Conservation (phyloP, 2,329 filamentous ascomycete genomes). For the Curvularia lunata region DNA sequence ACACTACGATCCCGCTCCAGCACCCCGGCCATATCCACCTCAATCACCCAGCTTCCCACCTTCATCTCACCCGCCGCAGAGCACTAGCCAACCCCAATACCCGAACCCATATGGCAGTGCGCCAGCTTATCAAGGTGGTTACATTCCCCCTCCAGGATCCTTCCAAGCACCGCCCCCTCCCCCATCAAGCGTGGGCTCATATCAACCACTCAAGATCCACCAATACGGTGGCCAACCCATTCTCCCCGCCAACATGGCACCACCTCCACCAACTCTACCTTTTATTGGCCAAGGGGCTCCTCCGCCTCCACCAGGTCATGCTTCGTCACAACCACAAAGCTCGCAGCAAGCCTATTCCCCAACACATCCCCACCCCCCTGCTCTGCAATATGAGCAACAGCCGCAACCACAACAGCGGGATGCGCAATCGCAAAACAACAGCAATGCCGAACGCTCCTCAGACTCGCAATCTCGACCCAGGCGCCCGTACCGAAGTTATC, state of each 20-base stretch:
- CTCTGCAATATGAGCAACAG: slow-evolving; percentile 31
- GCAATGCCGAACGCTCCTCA: slow-evolving; percentile 7
- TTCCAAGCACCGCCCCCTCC: slow-evolving; percentile 45
- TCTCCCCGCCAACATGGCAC: slow-evolving; percentile 48
- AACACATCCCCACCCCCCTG: slow-evolving; percentile 26
- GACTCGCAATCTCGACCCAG: slow-evolving; percentile 37
- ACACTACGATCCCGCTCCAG: slow-evolving; percentile 44
- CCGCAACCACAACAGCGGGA: slow-evolving; percentile 24
- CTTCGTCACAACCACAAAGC: slow-evolving; percentile 15
- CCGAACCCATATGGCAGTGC: slow-evolving; percentile 27
- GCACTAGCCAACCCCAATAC: slow-evolving; percentile 57
- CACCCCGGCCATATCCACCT: slow-evolving; percentile 31
- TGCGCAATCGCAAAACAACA: slow-evolving; percentile 20
- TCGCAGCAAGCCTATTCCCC: slow-evolving; percentile 30
- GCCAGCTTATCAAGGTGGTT: slow-evolving; percentile 37
- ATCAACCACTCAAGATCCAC: slow-evolving; percentile 46
- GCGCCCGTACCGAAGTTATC: slow-evolving; percentile 41
- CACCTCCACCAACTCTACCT: slow-evolving; percentile 24
- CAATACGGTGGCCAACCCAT: slow-evolving; percentile 52
- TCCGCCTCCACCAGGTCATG: neutral
- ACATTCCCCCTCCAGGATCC: slow-evolving; percentile 41
- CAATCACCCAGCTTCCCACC: slow-evolving; percentile 32
- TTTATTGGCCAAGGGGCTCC: neutral
- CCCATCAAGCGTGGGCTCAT: slow-evolving; percentile 28
- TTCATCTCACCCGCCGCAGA: slow-evolving; percentile 25